Percentiles rank a stretch among this genome's conserved stretches.
Conservation (phyloP, 768 basidiomycete species). For the Boletus fagicola region DNA sequence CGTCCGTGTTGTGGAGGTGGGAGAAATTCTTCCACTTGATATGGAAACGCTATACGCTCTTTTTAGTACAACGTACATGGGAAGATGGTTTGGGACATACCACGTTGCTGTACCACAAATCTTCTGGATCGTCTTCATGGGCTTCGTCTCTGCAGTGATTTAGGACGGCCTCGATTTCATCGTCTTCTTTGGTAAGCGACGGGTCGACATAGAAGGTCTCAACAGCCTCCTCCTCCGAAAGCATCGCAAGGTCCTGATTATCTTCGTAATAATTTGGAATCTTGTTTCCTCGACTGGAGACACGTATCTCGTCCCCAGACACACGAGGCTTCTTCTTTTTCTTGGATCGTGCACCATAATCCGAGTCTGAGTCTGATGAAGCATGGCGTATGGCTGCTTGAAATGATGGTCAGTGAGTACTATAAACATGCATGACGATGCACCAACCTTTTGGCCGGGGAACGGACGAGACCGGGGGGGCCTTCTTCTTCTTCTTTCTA, state of each 20-base stretch:
- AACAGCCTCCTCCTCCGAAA: slow-evolving; percentile 55
- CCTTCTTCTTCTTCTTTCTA: slow-evolving; percentile 65
- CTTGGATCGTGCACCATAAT: slow-evolving; percentile 83
- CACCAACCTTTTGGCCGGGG: slow-evolving; percentile 58
- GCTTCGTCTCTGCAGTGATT: slow-evolving; percentile 85
- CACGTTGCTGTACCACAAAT: slow-evolving; percentile 85
- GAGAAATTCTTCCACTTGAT: slow-evolving; percentile 99
- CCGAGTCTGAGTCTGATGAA: slow-evolving; percentile 79
- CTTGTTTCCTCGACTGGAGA: slow-evolving; percentile 71
- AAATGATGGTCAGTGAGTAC: slow-evolving; percentile 11
- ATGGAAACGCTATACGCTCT: slow-evolving; percentile 75
- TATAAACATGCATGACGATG: slow-evolving; percentile 13
- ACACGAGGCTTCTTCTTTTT: slow-evolving; percentile 70
- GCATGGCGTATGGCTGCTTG: slow-evolving; percentile 53
- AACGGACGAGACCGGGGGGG: slow-evolving; percentile 39
- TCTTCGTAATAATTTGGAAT: slow-evolving; percentile 83
- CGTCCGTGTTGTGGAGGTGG: slow-evolving; percentile 99
- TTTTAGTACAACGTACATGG: slow-evolving; percentile 4
- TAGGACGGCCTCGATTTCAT: slow-evolving; percentile 91
- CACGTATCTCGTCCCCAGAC: slow-evolving; percentile 70
- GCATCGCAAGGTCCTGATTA: slow-evolving; percentile 72
- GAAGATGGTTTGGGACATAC: slow-evolving; percentile 40
- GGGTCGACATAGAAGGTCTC: slow-evolving; percentile 57
- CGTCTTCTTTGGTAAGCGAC: slow-evolving; percentile 56
- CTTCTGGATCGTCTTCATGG: slow-evolving; percentile 69